Evolutionary conservation across 1,284 basidiomycete species (phyloP), one percentile per base, ranked within the genome.

Genomic region (Exsudoporus floridanus): DNA sequence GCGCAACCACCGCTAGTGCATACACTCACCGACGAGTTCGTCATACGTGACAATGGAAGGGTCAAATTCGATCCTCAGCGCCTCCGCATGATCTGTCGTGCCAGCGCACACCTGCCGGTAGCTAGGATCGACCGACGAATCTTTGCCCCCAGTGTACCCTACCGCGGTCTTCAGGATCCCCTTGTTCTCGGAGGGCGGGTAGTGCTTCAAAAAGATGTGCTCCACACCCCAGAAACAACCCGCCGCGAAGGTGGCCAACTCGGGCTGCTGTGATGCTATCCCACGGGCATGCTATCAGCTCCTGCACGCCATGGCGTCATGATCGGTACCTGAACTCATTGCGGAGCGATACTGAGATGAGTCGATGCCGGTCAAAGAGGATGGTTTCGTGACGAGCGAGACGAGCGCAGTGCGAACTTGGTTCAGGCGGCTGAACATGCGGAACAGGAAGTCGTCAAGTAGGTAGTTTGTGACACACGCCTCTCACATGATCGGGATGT

Each of bases 161-260:
- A 92, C 90, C 10, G 77, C 68, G 0, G 89, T 89, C 64, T 80
- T 84, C 58, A 92, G 60, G 52, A 88, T 81, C 19, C 85, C 83
- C 69, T 84, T 87, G 64, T 81, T 77, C 65, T 86, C 69, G 7
- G 78, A 67, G 14, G 83, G 82, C 0, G 86, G 83, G 71, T 82
- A 92, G 66, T 92, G 80, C 73, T 91, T 89, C 53, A 91, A 70
- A 71, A 93, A 93, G 63, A 93, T 88, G 66, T 94, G 90, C 59
- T 93, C 90, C 25, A 88, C 87, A 33, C 91, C 91, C 91, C 91
- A 93, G 63, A 84, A 83, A 66, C 88, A 91, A n/a, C 81, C 91
- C 3, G 83, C 79, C 5, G 90, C 90, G 62, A 94, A 94, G 0
- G 83, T 90, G 2, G 89, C 88, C 43, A 83, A 73, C 64, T 89